Percentiles rank a stretch among this genome's conserved stretches.
Conservation (phyloP, 129 eudicot genomes). For the Smallanthus sonchifolius region DNA sequence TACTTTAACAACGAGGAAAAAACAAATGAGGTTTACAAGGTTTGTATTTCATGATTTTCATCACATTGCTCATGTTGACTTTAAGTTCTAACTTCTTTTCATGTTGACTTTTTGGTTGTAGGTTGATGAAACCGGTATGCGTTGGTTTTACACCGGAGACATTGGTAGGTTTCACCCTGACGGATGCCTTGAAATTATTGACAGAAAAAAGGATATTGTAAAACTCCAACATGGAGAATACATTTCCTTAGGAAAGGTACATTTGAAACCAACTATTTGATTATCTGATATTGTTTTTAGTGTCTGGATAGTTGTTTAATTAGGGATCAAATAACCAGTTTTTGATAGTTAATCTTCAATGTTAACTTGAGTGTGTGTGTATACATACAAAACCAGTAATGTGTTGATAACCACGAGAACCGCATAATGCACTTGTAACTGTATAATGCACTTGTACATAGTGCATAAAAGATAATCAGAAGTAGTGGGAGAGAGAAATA, state of each 20-base stretch:
- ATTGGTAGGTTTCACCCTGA: constrained; percentile 93
- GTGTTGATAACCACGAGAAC: background rate
- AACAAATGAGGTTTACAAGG: constrained; percentile 89
- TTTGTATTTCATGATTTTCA: constrained; percentile 15
- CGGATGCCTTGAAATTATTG: constrained; percentile 95
- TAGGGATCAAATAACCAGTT: background rate
- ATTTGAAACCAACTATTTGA: background rate
- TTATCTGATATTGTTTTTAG: background rate
- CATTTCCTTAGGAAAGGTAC: constrained; percentile 92
- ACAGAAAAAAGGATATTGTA: constrained; percentile 95
- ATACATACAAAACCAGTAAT: background rate
- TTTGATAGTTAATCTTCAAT: background rate
- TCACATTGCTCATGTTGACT: constrained; percentile 7
- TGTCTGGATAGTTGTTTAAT: background rate
- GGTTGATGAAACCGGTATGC: constrained; percentile 93
- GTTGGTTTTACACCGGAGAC: constrained; percentile 96
- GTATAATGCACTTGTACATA: background rate
- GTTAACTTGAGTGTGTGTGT: background rate
- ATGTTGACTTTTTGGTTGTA: constrained; percentile 18
- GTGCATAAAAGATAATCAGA: background rate
- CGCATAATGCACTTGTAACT: background rate
- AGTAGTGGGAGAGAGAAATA: background rate
- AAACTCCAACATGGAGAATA: constrained; percentile 99
- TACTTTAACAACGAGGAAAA: constrained; percentile 81
- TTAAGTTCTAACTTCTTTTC: background rate